Evolutionary conservation across 1,284 basidiomycete species (phyloP).

Genomic region (Taiwanofungus camphoratus): DNA sequence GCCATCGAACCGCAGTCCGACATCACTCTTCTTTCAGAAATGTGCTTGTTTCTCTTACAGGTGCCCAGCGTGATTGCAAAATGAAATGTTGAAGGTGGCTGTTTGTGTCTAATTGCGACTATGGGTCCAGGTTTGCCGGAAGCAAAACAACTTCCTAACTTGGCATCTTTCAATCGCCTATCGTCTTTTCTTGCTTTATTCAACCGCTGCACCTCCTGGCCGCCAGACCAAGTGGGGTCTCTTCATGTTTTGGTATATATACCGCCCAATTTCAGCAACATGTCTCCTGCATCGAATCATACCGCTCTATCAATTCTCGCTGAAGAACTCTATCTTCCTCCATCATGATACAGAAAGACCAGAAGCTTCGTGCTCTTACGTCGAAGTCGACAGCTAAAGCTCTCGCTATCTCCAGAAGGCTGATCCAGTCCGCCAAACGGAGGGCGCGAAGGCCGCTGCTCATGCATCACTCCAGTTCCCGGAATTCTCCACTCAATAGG

Average conservation of each 20-base stretch:
- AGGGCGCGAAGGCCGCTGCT: conserved; percentile 1
- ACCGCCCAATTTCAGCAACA: background rate
- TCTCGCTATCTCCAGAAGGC: conserved; percentile 3
- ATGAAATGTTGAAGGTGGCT: background rate
- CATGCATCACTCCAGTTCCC: too few relatives aligned
- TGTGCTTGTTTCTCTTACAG: too few relatives aligned
- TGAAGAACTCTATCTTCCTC: background rate
- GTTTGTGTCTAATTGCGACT: background rate
- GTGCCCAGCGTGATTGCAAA: too few relatives aligned
- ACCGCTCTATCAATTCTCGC: background rate
- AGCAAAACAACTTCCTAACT: background rate
- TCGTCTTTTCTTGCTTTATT: background rate
- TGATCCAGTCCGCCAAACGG: conserved; percentile 6
- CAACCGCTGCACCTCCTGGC: background rate
- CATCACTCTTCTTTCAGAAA: too few relatives aligned
- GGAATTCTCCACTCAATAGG: background rate
- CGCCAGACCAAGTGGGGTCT: background rate
- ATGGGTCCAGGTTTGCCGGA: background rate
- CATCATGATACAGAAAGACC: too few relatives aligned
- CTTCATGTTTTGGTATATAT: background rate
- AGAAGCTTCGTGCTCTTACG: too few relatives aligned
- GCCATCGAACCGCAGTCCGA: too few relatives aligned
- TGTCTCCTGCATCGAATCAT: background rate
- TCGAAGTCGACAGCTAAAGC: background rate
- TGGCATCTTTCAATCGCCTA: background rate